Evolutionary conservation across 208 protist genomes (phyloP), one percentile per base, ranked within the genome.

Genomic region (Blechomonas ayalai): DNA sequence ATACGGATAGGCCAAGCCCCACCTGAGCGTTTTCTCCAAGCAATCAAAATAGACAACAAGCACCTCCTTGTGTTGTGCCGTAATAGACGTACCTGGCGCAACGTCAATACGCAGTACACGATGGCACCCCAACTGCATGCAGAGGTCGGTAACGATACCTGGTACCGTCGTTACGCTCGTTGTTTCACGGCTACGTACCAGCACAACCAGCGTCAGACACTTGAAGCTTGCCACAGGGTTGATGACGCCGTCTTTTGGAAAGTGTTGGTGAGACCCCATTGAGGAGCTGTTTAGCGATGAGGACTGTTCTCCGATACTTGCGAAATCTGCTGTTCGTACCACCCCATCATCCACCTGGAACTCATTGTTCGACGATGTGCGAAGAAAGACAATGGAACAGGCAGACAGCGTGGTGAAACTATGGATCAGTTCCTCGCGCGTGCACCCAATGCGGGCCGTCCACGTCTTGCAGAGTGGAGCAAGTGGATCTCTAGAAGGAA

Each of bases 101-200:
- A 90, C 15, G 43, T 90, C 79, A 4, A 93, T 41, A 0, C 78
- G 78, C 41, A 93, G 60, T 37, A 89, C 85, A 8, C 85, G 81
- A 28, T 55, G 51, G 19, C 69, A 80, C 2, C 66, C 72, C 9
- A 88, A 66, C 4, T 72, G 46, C 38, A 81, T 50, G 60, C 85
- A 93, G 25, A 87, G 34, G 28, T 65, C 59, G 10, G 70, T 65
- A 12, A 81, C 46, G 20, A 66, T 36, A 6, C 73, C 85, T 3
- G 58, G 57, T 28, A 78, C 70, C 4, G 44, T 65, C 20, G 55
- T 46, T 18, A 52, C 67, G 4, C 75, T 43, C 31, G 49, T 45
- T 6, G 56, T 51, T 23, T 52, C 41, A n/a, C 74, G 59, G 35
- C 78, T 70, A 15, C 57, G 59, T 6, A 69, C 59, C 19, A 90